Evolutionary conservation across 129 eudicot genomes (phyloP), one percentile per base, ranked within the genome.

Genomic region (Sambucus nigra): DNA sequence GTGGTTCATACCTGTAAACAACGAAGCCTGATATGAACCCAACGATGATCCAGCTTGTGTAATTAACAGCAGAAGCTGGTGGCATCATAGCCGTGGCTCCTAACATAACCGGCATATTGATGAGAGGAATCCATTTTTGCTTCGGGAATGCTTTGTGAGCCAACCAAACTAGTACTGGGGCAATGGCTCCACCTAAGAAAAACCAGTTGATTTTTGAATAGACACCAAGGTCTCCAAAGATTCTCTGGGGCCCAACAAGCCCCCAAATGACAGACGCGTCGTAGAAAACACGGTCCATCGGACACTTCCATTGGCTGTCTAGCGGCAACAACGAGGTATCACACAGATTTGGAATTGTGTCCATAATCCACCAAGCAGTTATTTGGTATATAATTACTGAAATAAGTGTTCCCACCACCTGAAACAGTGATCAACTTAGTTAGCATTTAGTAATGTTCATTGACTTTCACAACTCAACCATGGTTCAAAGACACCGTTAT

Each of bases 231-330:
- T 66, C 61, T 1, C 74, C 73, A 51, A 86, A 86, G 81, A 81
- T 75, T 10, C 79, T 46, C 13, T 47, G 58, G 4, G 94, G 96
- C 2, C 94, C 85, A 13, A 82, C 67, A 1, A 87, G 63, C 4
- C 96, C 96, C 96, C 96, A 87, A 47, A 87, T 87, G 69, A 86
- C 69, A 2, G 96, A 87, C 2, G 96, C 87, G 33, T 75, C 68
- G 78, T 59, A 85, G 78, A 81, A 80, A 10, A 78, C 91, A 1
- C 61, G 69, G 28, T 78, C 88, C 7, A 73, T 73, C 0, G 93
- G 96, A 47, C 94, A 87, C 2, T 93, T 86, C 95, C 95, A 86
- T 6, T 92, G 93, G 64, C 95, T 86, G 18, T 76, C 80, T 16
- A 53, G 58, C 0, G 87, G 93, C 3, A 86, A 67, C 17, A n/a